These are phyloP conservation scores for Linum trigynum DNA, from an alignment of 345 rosid genomes.

Conservation along the genomic window DNA sequence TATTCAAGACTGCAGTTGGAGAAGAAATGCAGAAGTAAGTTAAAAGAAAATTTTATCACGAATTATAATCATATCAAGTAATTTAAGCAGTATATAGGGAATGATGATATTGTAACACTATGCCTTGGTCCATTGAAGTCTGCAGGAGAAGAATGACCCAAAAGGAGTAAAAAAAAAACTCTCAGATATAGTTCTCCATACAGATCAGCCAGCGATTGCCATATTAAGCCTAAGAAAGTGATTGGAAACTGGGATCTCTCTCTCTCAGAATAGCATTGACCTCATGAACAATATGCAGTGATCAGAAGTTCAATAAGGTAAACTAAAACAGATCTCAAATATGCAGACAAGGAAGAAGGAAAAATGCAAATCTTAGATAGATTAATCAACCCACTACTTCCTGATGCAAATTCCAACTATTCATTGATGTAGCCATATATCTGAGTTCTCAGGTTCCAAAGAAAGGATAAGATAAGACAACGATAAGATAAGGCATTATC, in stretches of 20 bases:
- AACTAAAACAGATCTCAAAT: not conserved
- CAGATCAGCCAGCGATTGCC: not conserved
- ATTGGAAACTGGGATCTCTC: not conserved
- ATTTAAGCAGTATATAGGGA: too few species aligned
- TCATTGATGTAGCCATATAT: not conserved
- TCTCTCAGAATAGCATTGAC: too few species aligned
- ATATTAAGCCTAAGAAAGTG: not conserved
- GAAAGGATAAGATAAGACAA: not conserved
- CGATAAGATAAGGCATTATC: not conserved
- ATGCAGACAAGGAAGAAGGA: not conserved
- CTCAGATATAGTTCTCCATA: not conserved
- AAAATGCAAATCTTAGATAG: not conserved
- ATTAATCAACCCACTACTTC: too few species aligned
- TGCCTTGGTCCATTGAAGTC: too few species aligned
- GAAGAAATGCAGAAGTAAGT: not conserved
- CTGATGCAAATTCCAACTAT: not conserved
- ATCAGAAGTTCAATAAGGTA: not conserved
- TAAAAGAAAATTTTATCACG: too few species aligned
- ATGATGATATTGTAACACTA: too few species aligned
- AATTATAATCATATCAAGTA: too few species aligned
- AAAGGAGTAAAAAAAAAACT: too few species aligned
- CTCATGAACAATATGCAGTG: not conserved
- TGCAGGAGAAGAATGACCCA: not conserved
- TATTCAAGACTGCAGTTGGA: conserved; percentile 22
- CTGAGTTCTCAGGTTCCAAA: not conserved